phyloP scores from a whole-genome alignment of 371 early-diverging fungal genomes.

The Apophysomyces ossiformis region DNA sequence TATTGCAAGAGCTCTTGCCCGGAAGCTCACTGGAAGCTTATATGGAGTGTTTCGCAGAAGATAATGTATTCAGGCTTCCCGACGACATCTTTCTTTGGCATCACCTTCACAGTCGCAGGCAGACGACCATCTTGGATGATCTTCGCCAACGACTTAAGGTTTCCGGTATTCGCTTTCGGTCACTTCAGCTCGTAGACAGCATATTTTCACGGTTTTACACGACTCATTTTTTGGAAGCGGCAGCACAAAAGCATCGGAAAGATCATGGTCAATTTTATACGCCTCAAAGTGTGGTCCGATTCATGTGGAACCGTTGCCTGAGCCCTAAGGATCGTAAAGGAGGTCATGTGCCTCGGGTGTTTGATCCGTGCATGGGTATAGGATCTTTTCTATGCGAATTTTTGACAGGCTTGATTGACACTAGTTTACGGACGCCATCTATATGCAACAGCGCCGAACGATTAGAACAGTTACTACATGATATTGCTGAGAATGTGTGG shows the following conservation, averaged over 20 bases:
- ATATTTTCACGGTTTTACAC: constrained; percentile 60
- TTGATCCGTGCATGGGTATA: constrained; percentile 70
- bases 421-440: constrained; percentile 23
- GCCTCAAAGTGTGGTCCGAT: constrained; percentile 60
- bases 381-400: constrained; percentile 65
- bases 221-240: constrained; percentile 50
- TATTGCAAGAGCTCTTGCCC: constrained; percentile 27
- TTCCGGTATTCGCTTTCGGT: constrained; percentile 21
- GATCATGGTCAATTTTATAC: constrained; percentile 74
- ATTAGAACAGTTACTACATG: constrained; percentile 3
- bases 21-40: constrained; percentile 23
- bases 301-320: constrained; percentile 63
- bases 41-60: constrained; percentile 44
- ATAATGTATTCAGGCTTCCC: constrained; percentile 13
- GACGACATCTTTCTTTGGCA: constrained; percentile 35
- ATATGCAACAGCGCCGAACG: constrained; percentile 45
- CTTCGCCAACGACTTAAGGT: constrained; percentile 28
- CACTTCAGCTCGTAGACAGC: constrained; percentile 35
- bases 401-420: constrained; percentile 44
- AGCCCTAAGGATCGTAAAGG: not conserved
- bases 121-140: constrained; percentile 15
- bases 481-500: constrained; percentile 53
- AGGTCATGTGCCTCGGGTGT: constrained; percentile 42
- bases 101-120: constrained; percentile 19
- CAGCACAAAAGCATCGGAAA: constrained; percentile 64